These are phyloP conservation scores for Exophiala calicioides DNA, from an alignment of 2,329 filamentous ascomycete species.

Conservation along the genomic window DNA sequence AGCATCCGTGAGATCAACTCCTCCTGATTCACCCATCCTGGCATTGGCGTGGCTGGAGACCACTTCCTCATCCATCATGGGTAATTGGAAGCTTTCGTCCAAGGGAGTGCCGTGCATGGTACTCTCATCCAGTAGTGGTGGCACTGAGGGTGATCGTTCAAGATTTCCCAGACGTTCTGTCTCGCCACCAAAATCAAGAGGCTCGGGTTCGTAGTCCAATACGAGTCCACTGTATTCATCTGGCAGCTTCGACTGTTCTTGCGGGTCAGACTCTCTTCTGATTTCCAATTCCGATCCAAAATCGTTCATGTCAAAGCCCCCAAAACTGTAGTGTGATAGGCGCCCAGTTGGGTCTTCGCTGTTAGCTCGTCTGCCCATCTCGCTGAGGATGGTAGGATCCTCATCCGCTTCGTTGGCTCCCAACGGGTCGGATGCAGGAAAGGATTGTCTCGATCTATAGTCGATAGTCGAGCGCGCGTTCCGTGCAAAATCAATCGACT, in stretches of 20 bases:
- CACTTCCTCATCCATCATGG: slow-evolving; percentile 33
- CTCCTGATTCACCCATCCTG: slow-evolving; percentile 25
- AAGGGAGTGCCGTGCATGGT: slow-evolving; percentile 40
- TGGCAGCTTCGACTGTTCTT: slow-evolving; percentile 36
- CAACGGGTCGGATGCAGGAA: slow-evolving; percentile 46
- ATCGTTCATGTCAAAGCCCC: slow-evolving; percentile 49
- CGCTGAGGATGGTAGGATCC: slow-evolving; percentile 35
- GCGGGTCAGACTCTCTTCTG: slow-evolving; percentile 27
- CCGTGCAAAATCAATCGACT: slow-evolving; percentile 25
- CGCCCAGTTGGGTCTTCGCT: slow-evolving; percentile 41
- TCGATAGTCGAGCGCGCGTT: not conserved
- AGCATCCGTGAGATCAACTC: slow-evolving; percentile 21
- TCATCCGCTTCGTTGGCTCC: slow-evolving; percentile 33
- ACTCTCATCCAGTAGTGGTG: slow-evolving; percentile 16
- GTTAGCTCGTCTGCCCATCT: slow-evolving; percentile 45
- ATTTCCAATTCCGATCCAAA: slow-evolving; percentile 47
- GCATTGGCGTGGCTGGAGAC: slow-evolving; percentile 36
- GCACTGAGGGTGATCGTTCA: slow-evolving; percentile 15
- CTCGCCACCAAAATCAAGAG: slow-evolving; percentile 37
- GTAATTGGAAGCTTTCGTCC: slow-evolving; percentile 32
- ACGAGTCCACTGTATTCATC: slow-evolving; percentile 44
- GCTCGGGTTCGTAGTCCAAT: slow-evolving; percentile 38
- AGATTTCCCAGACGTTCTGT: slow-evolving; percentile 23
- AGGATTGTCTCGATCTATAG: slow-evolving; percentile 40
- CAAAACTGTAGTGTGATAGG: slow-evolving; percentile 47